Percentiles rank a stretch among this genome's conserved stretches.
Evolutionary conservation across 2,329 filamentous ascomycete species (phyloP).

Genomic region (Diplodia intermedia): DNA sequence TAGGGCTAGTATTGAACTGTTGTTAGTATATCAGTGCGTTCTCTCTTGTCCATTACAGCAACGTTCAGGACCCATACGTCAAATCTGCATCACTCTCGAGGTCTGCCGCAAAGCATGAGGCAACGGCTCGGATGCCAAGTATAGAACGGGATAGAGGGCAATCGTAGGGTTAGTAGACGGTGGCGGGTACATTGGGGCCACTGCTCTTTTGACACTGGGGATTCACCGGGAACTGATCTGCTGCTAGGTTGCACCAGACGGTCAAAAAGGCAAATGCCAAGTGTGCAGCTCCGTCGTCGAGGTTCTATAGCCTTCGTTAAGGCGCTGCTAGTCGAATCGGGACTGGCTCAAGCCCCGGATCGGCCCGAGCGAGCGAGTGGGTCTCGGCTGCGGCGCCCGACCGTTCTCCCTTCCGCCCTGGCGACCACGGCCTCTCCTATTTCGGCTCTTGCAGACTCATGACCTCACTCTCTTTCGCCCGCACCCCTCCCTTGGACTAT

Average conservation of each 20-base stretch:
- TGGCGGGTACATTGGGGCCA: background rate
- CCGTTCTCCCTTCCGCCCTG: constrained; percentile 5
- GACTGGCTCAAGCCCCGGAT: background rate
- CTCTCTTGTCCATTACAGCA: too few relatives aligned
- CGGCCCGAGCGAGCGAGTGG: constrained; percentile 6
- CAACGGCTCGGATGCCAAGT: background rate
- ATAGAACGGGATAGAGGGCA: background rate
- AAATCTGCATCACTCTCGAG: background rate
- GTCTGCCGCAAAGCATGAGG: background rate
- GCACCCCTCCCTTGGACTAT: background rate
- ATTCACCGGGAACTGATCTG: background rate
- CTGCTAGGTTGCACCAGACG: too few relatives aligned
- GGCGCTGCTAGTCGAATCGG: background rate
- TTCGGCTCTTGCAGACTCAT: constrained; percentile 3
- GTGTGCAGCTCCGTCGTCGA: too few relatives aligned
- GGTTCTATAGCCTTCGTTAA: too few relatives aligned
- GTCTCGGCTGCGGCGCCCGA: constrained; percentile 12
- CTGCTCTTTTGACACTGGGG: background rate
- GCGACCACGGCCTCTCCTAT: constrained; percentile 7
- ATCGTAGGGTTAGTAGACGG: background rate
- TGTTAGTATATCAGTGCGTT: too few relatives aligned
- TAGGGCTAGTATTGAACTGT: too few relatives aligned
- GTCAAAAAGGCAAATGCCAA: too few relatives aligned
- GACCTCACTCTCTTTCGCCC: constrained; percentile 10
- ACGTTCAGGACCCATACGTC: too few relatives aligned